phyloP scores from a whole-genome alignment of 169 alveolate species.

The Plasmodium coatneyi region DNA sequence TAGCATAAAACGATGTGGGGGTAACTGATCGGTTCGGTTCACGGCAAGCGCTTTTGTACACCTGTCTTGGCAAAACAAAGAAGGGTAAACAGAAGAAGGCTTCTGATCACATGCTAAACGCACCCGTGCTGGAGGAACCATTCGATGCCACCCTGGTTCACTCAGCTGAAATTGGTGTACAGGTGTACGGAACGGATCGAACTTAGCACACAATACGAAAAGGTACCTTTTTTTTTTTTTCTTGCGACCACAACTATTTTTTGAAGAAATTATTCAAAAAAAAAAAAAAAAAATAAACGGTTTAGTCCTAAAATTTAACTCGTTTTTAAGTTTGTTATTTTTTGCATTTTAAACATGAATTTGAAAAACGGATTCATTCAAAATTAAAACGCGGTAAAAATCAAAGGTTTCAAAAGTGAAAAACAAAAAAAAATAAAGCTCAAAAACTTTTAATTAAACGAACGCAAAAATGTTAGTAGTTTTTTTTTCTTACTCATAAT shows the following conservation, averaged over 20 bases:
- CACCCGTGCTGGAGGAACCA: background rate
- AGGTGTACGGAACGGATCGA: background rate
- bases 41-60: background rate
- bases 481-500: background rate
- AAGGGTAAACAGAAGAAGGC: background rate
- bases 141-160: background rate
- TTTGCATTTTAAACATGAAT: background rate
- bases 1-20: too few species aligned
- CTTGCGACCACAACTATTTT: background rate
- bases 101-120: background rate
- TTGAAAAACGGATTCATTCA: background rate
- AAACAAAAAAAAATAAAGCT: background rate
- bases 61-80: background rate
- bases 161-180: background rate
- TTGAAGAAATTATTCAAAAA: conserved; percentile 4
- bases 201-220: background rate
- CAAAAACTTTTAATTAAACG: background rate
- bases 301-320: background rate
- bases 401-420: background rate
- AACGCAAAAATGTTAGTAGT: background rate
- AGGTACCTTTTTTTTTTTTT: background rate
- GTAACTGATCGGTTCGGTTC: background rate
- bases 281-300: background rate
- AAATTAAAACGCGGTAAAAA: background rate
- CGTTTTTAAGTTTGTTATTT: background rate